A percentile compares a stretch with the other conserved stretches of the same genome.
These are phyloP conservation scores for Podospora pseudocomata DNA, from an alignment of 495 filamentous ascomycete species.

Conservation along the genomic window DNA sequence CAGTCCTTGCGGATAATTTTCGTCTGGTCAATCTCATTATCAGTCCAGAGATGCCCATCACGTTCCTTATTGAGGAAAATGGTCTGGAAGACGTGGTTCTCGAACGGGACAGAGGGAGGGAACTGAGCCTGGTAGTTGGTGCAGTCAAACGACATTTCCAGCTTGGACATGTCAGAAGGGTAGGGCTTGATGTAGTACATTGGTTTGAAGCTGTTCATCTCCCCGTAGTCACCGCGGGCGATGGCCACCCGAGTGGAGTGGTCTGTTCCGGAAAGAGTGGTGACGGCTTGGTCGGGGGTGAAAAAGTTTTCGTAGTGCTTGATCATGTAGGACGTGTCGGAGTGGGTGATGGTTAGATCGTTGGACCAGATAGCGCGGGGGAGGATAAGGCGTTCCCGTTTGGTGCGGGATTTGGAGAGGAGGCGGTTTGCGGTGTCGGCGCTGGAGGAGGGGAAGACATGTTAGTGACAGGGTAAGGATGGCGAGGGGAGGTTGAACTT, in stretches of 20 bases:
- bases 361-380: conserved; percentile 74
- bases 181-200: conserved; percentile 84
- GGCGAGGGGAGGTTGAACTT: neutral
- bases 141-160: conserved; percentile 87
- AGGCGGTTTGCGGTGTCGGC: conserved; percentile 71
- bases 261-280: conserved; percentile 28
- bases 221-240: conserved; percentile 16
- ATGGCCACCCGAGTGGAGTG: conserved; percentile 32
- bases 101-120: conserved; percentile 38
- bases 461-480: neutral
- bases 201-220: conserved; percentile 50
- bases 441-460: conserved; percentile 1
- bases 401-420: conserved; percentile 58
- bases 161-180: conserved; percentile 56
- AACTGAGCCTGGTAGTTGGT: conserved; percentile 85
- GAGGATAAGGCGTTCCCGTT: conserved; percentile 64
- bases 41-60: conserved; percentile 63
- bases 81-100: conserved; percentile 72
- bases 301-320: conserved; percentile 71
- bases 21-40: conserved; percentile 61
- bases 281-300: conserved; percentile 35
- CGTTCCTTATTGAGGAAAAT: conserved; percentile 72
- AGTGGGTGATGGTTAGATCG: conserved; percentile 82
- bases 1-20: conserved; percentile 72
- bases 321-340: conserved; percentile 69